Evolutionary conservation across 148 eudicot species (phyloP), one percentile per base, ranked within the genome.

Genomic region (Camellia lanceoleosa): DNA sequence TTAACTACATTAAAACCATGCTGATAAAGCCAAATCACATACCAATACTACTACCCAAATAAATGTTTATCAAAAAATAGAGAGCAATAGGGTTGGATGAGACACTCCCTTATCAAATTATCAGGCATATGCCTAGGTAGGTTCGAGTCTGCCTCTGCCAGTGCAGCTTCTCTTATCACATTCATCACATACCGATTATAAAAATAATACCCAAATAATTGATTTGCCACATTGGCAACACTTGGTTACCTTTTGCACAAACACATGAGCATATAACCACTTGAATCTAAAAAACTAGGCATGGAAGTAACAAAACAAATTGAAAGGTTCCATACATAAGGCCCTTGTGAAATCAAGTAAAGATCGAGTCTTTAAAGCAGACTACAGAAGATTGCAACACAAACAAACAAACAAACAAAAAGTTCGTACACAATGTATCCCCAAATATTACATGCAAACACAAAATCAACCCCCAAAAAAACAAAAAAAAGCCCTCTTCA

Each of bases 341-440:
- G 30, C 47, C 59, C 46, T 18, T 47, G 70, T 23, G 30, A n/a
- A 63, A 47, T 63, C 58, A 46, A 63, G 70, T 62, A 51, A 20
- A 44, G 47, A 77, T 16, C 20, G 49, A 47, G 69, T 18, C 49
- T n/a, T 30, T 14, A 49, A 18, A 77, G 10, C 66, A 43, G 20
- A 30, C 15, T 42, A 18, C 46, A 60, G 3, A 60, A 61, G 63
- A 63, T 46, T 59, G 41, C 30, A 52, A 52, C 30, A 63, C 69
- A 76, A 19, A 20, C 30, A 49, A 30, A 30, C 38, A 30, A 71
- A n/a, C 38, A 30, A 71, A n/a, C 60, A 7, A 18, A 70, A 70
- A 13, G 73, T 47, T 70, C 67, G 11, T 23, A 73, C 8, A 61
- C 18, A 69, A 44, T 69, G 73, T 11, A 68, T 42, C 71, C 71